These are phyloP conservation scores for Nannochloropsis granulata DNA, from an alignment of 108 stramenopile species.

Conservation along the genomic window DNA sequence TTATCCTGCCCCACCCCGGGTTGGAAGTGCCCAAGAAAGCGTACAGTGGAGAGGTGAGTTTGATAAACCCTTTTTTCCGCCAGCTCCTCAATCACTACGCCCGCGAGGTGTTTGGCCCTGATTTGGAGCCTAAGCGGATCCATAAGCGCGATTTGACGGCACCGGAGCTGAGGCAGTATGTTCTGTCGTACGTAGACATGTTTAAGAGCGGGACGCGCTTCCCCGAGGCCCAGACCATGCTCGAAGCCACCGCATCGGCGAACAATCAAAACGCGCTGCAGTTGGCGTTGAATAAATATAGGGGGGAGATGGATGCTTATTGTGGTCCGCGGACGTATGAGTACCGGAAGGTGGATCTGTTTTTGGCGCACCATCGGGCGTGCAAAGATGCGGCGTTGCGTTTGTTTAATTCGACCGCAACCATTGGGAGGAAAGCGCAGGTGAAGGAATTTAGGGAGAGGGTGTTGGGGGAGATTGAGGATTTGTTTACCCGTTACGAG, in stretches of 20 bases:
- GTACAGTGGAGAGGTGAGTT: conserved; percentile 63
- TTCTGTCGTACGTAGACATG: conserved; percentile 75
- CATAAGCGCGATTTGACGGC: conserved; percentile 69
- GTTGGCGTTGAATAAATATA: conserved; percentile 58
- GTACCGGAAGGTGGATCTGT: conserved; percentile 54
- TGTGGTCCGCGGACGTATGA: conserved; percentile 56
- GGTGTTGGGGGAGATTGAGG: conserved; percentile 47
- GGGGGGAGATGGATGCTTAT: conserved; percentile 65
- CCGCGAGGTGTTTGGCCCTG: conserved; percentile 56
- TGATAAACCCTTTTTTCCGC: conserved; percentile 64
- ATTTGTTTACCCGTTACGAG: conserved; percentile 51
- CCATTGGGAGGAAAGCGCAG: conserved; percentile 62
- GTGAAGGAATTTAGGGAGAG: conserved; percentile 50
- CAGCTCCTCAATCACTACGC: conserved; percentile 71
- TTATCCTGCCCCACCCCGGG: conserved; percentile 88
- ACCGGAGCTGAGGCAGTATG: conserved; percentile 69
- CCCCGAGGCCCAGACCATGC: conserved; percentile 82
- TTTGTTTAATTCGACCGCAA: conserved; percentile 71
- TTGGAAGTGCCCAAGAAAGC: conserved; percentile 80
- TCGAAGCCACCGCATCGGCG: conserved; percentile 85
- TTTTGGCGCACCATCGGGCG: conserved; percentile 49
- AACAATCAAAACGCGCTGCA: conserved; percentile 79
- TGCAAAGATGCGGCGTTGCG: conserved; percentile 40
- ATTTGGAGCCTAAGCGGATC: conserved; percentile 62
- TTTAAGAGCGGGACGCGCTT: conserved; percentile 76